Conservation (phyloP, 441 rosid genomes). For the Dalechampia spathulata region DNA sequence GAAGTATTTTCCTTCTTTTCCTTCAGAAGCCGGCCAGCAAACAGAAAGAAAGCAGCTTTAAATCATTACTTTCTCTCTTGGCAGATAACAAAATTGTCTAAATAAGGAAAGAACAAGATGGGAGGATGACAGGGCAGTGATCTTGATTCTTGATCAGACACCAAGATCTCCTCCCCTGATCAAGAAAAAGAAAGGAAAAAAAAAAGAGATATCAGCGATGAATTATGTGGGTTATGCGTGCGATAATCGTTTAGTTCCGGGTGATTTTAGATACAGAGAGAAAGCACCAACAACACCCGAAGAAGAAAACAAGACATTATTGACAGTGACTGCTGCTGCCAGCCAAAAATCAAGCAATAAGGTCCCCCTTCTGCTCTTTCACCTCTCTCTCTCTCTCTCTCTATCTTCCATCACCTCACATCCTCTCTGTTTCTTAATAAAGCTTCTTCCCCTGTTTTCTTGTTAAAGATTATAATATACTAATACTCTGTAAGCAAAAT, state of each 20-base stretch:
- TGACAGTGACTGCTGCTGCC: constrained; percentile 70
- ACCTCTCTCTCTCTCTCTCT: constrained; percentile 13
- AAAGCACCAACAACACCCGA: constrained; percentile 41
- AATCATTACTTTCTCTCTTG: constrained; percentile 12
- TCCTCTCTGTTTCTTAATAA: too few relatives aligned
- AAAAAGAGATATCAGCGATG: too few relatives aligned
- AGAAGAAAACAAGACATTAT: constrained; percentile 45
- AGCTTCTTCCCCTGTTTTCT: constrained; percentile 16
- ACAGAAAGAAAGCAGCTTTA: constrained; percentile 15
- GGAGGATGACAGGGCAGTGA: constrained; percentile 18
- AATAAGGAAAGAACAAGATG: constrained; percentile 10
- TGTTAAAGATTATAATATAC: constrained; percentile 10
- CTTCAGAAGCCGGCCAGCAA: constrained; percentile 22
- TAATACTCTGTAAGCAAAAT: too few relatives aligned
- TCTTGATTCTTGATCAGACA: constrained; percentile 10
- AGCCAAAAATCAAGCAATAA: constrained; percentile 73
- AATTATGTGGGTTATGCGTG: constrained; percentile 11
- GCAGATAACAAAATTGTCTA: constrained; percentile 16
- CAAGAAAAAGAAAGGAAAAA: too few relatives aligned
- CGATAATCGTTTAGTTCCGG: not conserved
- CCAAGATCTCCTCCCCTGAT: constrained; percentile 25
- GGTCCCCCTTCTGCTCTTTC: constrained; percentile 56
- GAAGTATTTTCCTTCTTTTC: constrained; percentile 6
- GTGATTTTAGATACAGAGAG: constrained; percentile 39
- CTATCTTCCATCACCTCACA: constrained; percentile 10